Percentiles rank a stretch among this genome's conserved stretches.
Conservation (phyloP, 805 yeast species). For the Candida gorgasii region DNA sequence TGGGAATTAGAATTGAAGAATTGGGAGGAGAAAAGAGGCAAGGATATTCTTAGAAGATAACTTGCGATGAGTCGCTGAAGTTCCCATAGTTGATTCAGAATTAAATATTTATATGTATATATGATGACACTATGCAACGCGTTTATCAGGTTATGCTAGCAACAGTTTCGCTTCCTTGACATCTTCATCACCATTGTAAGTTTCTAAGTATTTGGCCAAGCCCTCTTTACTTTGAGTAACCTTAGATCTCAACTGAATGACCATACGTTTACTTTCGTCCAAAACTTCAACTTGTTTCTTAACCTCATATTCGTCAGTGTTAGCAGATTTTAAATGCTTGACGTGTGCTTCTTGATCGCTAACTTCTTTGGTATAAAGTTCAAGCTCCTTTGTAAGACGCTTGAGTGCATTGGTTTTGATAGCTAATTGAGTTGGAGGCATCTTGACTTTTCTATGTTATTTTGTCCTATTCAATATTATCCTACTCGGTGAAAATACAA, state of each 20-base stretch:
- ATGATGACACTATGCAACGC: no score
- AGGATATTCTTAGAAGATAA: slow-evolving; percentile 16
- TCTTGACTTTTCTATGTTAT: slow-evolving; percentile 21
- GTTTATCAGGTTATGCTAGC: slow-evolving; percentile 6
- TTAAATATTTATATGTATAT: slow-evolving; percentile 2
- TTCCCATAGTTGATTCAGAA: no score
- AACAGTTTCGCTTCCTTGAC: slow-evolving; percentile 22
- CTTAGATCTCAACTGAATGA: slow-evolving; percentile 26
- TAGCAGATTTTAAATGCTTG: slow-evolving; percentile 44
- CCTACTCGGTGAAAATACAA: background rate
- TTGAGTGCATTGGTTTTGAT: slow-evolving; percentile 70
- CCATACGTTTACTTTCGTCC: slow-evolving; percentile 41
- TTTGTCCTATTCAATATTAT: no score
- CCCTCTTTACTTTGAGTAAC: slow-evolving; percentile 20
- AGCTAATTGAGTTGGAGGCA: slow-evolving; percentile 72
- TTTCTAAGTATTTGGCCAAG: slow-evolving; percentile 40
- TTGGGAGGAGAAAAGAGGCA: slow-evolving; percentile 27
- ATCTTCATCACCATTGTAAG: slow-evolving; percentile 37
- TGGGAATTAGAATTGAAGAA: slow-evolving; percentile 52
- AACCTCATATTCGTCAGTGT: slow-evolving; percentile 65
- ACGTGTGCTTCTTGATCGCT: slow-evolving; percentile 52
- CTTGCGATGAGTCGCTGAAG: background rate
- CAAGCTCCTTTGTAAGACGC: slow-evolving; percentile 68
- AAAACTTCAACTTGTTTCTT: slow-evolving; percentile 47
- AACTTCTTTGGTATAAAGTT: slow-evolving; percentile 59